phyloP scores from a whole-genome alignment of 352 stramenopile genomes.

The Phytophthora multivora region DNA sequence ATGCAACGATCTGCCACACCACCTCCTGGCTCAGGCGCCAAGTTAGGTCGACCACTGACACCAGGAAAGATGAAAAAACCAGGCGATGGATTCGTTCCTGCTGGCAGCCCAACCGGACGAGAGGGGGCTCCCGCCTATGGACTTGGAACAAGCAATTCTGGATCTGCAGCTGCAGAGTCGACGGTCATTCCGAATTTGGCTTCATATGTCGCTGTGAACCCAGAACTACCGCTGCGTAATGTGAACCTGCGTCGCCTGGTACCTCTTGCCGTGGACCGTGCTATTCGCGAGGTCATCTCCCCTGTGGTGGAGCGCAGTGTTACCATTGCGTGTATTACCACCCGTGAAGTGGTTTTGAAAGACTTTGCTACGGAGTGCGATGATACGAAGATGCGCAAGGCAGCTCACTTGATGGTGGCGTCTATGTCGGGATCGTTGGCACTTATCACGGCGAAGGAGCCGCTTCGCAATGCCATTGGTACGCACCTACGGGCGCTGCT shows the following conservation, averaged over 20 bases:
- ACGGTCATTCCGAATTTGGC: conserved; percentile 98
- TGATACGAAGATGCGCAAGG: conserved; percentile 97
- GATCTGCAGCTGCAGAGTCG: conserved; percentile 73
- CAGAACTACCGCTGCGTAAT: conserved; percentile 93
- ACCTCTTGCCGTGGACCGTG: conserved; percentile 96
- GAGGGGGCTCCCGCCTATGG: conserved; percentile 36
- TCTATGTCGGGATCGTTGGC: conserved; percentile 98
- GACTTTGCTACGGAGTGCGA: conserved; percentile 98
- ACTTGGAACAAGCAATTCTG: conserved; percentile 32
- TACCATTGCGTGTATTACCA: conserved; percentile 99
- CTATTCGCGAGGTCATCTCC: conserved; percentile 99
- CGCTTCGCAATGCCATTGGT: conserved; percentile 97
- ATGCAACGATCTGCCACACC: conserved; percentile 61
- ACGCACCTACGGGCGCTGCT: conserved; percentile 95
- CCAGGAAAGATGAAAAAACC: conserved; percentile 64
- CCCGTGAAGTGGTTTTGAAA: conserved; percentile 97
- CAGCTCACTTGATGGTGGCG: conserved; percentile 97
- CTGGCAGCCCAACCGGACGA: conserved; percentile 55
- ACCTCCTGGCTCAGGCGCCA: conserved; percentile 50
- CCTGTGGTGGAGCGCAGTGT: conserved; percentile 98
- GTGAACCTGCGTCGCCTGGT: conserved; percentile 96
- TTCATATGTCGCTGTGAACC: conserved; percentile 98
- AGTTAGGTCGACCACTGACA: conserved; percentile 60
- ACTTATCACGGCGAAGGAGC: conserved; percentile 98
- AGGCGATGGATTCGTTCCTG: conserved; percentile 53